Evolutionary conservation across 192 early-diverging fungal species (phyloP), one percentile per base, ranked within the genome.

Genomic region (Linnemannia schmuckeri): DNA sequence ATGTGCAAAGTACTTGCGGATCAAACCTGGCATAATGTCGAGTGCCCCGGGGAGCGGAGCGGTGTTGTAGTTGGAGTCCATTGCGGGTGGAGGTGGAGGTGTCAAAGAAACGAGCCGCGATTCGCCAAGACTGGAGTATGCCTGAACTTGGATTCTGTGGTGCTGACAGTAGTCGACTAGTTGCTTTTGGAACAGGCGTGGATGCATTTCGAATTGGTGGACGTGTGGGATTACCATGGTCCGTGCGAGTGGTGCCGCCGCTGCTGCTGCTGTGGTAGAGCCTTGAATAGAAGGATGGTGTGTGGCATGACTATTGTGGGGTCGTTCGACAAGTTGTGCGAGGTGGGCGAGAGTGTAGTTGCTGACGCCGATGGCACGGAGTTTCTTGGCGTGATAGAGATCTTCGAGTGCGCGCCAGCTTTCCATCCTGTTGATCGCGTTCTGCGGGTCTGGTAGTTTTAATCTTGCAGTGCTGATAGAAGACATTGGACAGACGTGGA

Each of bases 71-170:
- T 82, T 68, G 27, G 80, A 61, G 47, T 81, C 79, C 66, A 78
- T 75, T 9, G 22, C 37, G 7, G 85, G 81, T 70, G 82, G 71
- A 1, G 61, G 73, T 27, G 81, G 78, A 70, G 78, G 75, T 3
- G 47, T 82, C 52, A 69, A 47, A 2, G 69, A 72, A 37, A 92
- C 69, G 15, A 92, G 75, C 47, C 84, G 81, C 1, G 92, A 92
- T 88, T 95, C 93, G 10, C 95, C 95, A 1, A 96, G 82, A 80
- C 93, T 95, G 13, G 93, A 93, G 78, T 96, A 96, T 22, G 95
- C 94, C 52, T 93, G 92, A 46, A 95, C 88, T 37, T 89, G 88
- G 72, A 96, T 94, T 6, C 87, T 69, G 70, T 94, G 88, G 10
- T 82, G 40, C 13, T 88, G 72, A 79, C 94, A 95, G 35, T 91